Percentiles rank a stretch among this genome's conserved stretches.
Conservation (phyloP, 441 rosid species). For the Mallotus repandus region DNA sequence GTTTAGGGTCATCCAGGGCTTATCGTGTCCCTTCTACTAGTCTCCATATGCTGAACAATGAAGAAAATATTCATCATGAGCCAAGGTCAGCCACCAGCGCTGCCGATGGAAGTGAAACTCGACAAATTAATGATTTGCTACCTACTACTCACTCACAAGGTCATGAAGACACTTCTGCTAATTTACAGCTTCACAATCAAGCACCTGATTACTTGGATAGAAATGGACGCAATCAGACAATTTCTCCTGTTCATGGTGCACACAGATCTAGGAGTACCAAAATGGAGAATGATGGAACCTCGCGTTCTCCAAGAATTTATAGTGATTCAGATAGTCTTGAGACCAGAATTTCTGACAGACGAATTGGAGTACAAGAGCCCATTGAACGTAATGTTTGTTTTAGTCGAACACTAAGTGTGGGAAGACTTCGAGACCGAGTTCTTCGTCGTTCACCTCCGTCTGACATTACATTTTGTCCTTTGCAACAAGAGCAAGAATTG, state of each 20-base stretch:
- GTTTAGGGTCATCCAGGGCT: slow-evolving; percentile 75
- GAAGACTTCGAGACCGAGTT: slow-evolving; percentile 97
- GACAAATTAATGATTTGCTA: slow-evolving; percentile 18
- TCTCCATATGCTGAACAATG: slow-evolving; percentile 37
- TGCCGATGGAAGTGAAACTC: slow-evolving; percentile 38
- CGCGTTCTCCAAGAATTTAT: slow-evolving; percentile 37
- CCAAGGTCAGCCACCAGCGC: slow-evolving; percentile 37
- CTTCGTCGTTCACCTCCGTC: slow-evolving; percentile 78
- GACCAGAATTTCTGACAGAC: slow-evolving; percentile 54
- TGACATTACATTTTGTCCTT: slow-evolving; percentile 55
- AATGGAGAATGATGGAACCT: slow-evolving; percentile 37
- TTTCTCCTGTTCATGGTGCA: slow-evolving; percentile 35
- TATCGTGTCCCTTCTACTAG: slow-evolving; percentile 47
- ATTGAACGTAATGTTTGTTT: slow-evolving; percentile 78
- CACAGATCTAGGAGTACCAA: slow-evolving; percentile 34
- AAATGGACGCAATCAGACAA: slow-evolving; percentile 17
- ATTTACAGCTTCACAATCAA: slow-evolving; percentile 19
- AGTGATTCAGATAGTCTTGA: slow-evolving; percentile 46
- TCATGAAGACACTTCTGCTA: slow-evolving; percentile 25
- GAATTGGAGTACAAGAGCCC: slow-evolving; percentile 61
- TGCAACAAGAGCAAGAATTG: slow-evolving; percentile 52
- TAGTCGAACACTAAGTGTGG: slow-evolving; percentile 94
- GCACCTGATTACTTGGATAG: slow-evolving; percentile 25
- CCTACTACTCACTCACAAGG: slow-evolving; percentile 14
- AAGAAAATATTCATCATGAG: slow-evolving; percentile 33